Conservation (phyloP, 257 asterid species). For the Primulina huaijiensis region DNA sequence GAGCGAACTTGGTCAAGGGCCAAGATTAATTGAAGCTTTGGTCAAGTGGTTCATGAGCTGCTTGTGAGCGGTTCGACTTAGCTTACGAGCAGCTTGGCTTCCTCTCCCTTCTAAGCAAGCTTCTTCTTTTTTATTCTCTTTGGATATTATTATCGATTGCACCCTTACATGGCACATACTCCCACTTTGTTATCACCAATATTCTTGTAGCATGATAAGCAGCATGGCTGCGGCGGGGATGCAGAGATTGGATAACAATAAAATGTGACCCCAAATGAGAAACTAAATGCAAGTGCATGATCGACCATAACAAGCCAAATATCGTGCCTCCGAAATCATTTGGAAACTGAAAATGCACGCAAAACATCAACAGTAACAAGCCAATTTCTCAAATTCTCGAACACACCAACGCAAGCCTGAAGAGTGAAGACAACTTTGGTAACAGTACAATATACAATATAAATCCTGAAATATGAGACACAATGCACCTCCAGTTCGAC, state of each 20-base stretch:
- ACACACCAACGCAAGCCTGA: neutral
- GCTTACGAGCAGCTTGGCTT: no score
- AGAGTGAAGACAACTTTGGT: neutral
- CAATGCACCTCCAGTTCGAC: neutral
- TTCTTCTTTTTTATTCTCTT: neutral
- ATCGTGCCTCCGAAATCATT: neutral
- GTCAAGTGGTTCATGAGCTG: no score
- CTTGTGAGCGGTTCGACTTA: no score
- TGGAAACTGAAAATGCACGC: neutral
- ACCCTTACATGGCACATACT: neutral
- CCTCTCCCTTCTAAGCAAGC: neutral
- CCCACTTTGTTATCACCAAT: neutral
- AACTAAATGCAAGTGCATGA: neutral
- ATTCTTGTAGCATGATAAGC: neutral
- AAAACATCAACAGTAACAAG: no score
- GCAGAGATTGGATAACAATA: neutral
- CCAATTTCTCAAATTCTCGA: no score
- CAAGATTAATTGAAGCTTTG: neutral
- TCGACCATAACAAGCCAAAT: neutral
- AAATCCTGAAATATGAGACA: neutral
- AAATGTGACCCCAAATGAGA: neutral
- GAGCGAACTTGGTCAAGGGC: neutral
- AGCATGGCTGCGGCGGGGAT: neutral
- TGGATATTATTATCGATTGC: neutral
- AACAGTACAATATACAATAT: conserved; percentile 6